Evolutionary conservation across 1,284 basidiomycete species (phyloP), one percentile per base, ranked within the genome.

Genomic region (Cerioporus squamosus): DNA sequence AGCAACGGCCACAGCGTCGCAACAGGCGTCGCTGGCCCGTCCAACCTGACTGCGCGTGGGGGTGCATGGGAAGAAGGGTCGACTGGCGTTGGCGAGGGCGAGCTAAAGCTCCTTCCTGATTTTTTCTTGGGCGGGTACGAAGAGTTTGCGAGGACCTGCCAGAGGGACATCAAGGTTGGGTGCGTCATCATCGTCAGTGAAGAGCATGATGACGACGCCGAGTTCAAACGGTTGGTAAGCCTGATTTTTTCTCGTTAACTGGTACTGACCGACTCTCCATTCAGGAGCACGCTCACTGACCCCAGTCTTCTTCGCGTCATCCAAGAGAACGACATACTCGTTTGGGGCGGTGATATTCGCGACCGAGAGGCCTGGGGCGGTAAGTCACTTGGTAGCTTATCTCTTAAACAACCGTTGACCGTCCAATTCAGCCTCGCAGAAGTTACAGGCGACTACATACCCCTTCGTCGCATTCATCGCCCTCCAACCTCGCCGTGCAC

Each of bases 381-480:
- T 94, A 61, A 62, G 83, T 71, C n/a, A 42, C 36, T 18, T 23
- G 7, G 14, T 3, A 8, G 9, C 9, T 7, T 22, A 2, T 9
- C 7, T 1, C 15, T 12, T 17, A 52, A 42, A 53, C 12, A 18
- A 31, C 46, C 29, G 39, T 31, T 51, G 47, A 58, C 47, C 50
- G 33, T 39, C 57, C 51, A 36, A 42, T 53, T 14, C 69, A 93
- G 95, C 93, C 7, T 79, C 93, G 1, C 87, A 93, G 67, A 95
- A 95, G 64, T 79, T 97, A 0, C 88, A 93, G 66, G 88, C 89
- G 1, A 97, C 94, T 2, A 95, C 94, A 0, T 97, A 92, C 67
- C 96, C 96, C 0, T 96, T 95, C 61, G 81, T 98, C 48, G 92
- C 93, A 0, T 98, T 98, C 71, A 76, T 97, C 47, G 90, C 94